Evolutionary conservation across 768 basidiomycete genomes (phyloP), one percentile per base, ranked within the genome.

Genomic region (Hygrocybe coccinea): DNA sequence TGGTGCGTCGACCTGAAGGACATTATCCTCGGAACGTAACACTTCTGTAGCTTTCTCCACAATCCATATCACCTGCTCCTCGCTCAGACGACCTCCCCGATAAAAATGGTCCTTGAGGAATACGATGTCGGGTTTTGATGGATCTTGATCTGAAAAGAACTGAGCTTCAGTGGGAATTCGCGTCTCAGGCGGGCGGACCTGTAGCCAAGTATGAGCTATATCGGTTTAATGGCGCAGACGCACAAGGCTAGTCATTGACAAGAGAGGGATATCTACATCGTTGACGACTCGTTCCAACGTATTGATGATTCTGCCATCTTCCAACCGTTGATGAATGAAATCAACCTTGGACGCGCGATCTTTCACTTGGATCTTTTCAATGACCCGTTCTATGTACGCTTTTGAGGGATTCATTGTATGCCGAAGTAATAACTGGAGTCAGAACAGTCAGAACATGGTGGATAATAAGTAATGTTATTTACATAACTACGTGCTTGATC

Each of bases 21-120:
- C 80, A 67, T 98, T 98, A 12, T 89, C 82, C 74, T 99, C 97
- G 48, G 79, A 73, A 59, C 82, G 82, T 63, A 99, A 75, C 19
- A 98, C 60, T 60, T 92, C 89, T 0, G 89, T 86, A n/a, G 82
- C 89, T 71, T 86, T 88, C 59, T 89, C 83, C 61, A 99, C 73
- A 67, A 99, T 98, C 79, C 86, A 97, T 59, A 97, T 67, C 3
- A 95, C 97, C 69, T 98, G 94, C 44, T 95, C 91, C 69, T 98
- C 95, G 15, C 86, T 94, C 62, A 98, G 62, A 50, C 95, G 78
- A 0, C 95, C 95, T 69, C 97, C 95, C 35, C 97, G 83, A 71
- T 98, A 98, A 69, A 99, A 97, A 74, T 99, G 97, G 65, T 97
- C 98, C 78, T 98, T 99, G 59, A 99, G 79, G 71, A 94, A 98